These are phyloP conservation scores for Leccinum variicolor DNA, from an alignment of 768 basidiomycete species.

Conservation along the genomic window DNA sequence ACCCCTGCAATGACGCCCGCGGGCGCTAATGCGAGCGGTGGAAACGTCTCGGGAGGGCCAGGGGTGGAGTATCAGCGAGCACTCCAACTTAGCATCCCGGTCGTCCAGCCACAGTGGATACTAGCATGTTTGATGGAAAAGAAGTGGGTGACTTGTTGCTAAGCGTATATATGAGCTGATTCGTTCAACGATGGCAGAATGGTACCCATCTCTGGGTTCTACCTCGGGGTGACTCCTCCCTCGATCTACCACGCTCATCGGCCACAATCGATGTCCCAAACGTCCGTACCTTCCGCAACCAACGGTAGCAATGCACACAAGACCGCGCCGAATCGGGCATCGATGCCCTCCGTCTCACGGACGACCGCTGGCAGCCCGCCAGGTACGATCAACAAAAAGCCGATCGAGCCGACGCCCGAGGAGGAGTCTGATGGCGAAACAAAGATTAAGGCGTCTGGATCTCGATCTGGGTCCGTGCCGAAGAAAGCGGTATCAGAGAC, in stretches of 20 bases:
- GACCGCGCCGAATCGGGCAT: slow-evolving; percentile 52
- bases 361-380: slow-evolving; percentile 41
- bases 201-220: slow-evolving; percentile 81
- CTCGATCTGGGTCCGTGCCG: slow-evolving; percentile 16
- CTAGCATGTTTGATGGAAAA: slow-evolving; percentile 84
- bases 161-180: neutral
- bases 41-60: slow-evolving; percentile 51
- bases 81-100: slow-evolving; percentile 87
- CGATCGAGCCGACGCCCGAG: slow-evolving; percentile 55
- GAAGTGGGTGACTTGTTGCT: slow-evolving; percentile 49
- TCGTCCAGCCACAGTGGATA: slow-evolving; percentile 95
- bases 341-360: slow-evolving; percentile 61
- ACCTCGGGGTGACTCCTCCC: slow-evolving; percentile 64
- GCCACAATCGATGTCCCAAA: slow-evolving; percentile 78
- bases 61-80: slow-evolving; percentile 93
- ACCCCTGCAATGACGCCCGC: slow-evolving; percentile 70
- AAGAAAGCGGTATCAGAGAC: slow-evolving; percentile 15
- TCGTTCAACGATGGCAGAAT: slow-evolving; percentile 47
- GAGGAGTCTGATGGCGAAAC: slow-evolving; percentile 38
- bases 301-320: slow-evolving; percentile 28
- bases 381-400: slow-evolving; percentile 24
- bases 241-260: slow-evolving; percentile 41
- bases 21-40: slow-evolving; percentile 57
- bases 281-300: slow-evolving; percentile 43
- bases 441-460: slow-evolving; percentile 22